Conservation (phyloP, 169 alveolate genomes). For the Cryptosporidium tyzzeri region DNA sequence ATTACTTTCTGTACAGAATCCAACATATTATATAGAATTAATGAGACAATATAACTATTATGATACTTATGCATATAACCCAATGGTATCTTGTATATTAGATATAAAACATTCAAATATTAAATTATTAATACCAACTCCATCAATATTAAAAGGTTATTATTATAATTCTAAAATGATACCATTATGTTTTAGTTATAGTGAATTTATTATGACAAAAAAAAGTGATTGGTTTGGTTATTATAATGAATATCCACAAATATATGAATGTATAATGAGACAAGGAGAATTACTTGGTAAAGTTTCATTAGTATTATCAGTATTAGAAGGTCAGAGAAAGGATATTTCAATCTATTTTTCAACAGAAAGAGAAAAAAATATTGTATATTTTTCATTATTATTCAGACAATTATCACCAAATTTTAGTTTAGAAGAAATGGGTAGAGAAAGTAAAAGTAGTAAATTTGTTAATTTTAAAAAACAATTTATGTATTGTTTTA, state of each 20-base stretch:
- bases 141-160: slow-evolving; percentile 23
- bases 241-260: slow-evolving; percentile 40
- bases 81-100: slow-evolving; percentile 55
- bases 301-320: slow-evolving; percentile 36
- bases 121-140: slow-evolving; percentile 60
- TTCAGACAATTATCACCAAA: slow-evolving; percentile 64
- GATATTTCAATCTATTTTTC: slow-evolving; percentile 28
- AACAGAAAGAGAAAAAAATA: slow-evolving; percentile 25
- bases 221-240: slow-evolving; percentile 71
- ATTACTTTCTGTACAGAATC: slow-evolving; percentile 46
- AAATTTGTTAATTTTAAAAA: slow-evolving; percentile 43
- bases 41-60: slow-evolving; percentile 9
- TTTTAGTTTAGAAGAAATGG: slow-evolving; percentile 41
- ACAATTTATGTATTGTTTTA: slow-evolving; percentile 34
- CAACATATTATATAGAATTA: neutral
- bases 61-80: slow-evolving; percentile 24
- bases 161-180: slow-evolving; percentile 19
- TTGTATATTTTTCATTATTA: slow-evolving; percentile 23
- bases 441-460: neutral
- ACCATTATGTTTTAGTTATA: slow-evolving; percentile 62
- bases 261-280: slow-evolving; percentile 28
- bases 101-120: slow-evolving; percentile 35
- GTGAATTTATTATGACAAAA: slow-evolving; percentile 52
- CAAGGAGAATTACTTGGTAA: slow-evolving; percentile 54
- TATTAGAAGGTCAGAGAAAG: slow-evolving; percentile 31